Evolutionary conservation across 495 filamentous ascomycete species (phyloP).

Genomic region (Podospora didyma): DNA sequence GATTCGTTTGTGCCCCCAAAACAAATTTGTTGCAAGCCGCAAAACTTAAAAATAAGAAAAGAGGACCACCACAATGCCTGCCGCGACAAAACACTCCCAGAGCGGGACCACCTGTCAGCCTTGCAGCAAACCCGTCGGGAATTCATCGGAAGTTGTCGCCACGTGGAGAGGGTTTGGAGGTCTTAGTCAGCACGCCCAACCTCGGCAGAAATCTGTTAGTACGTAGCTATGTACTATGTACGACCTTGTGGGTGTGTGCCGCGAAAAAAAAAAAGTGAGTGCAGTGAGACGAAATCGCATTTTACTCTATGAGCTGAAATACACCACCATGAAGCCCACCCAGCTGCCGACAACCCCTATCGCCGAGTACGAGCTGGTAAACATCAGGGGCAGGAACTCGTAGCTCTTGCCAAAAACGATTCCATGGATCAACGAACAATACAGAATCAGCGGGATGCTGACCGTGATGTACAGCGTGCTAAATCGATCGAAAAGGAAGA

Average conservation of each 20-base stretch:
- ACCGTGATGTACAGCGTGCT: slow-evolving; percentile 82
- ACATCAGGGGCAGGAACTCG: slow-evolving; percentile 94
- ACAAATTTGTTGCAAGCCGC: slow-evolving; percentile 7
- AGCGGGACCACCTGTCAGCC: slow-evolving; percentile 15
- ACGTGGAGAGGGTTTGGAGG: background rate
- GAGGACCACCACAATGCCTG: slow-evolving; percentile 8
- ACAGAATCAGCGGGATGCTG: slow-evolving; percentile 83
- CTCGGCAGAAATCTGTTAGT: background rate
- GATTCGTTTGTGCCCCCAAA: slow-evolving; percentile 11
- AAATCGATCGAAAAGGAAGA: slow-evolving; percentile 88
- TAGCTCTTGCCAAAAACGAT: slow-evolving; percentile 77
- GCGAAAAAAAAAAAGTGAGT: background rate
- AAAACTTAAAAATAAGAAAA: slow-evolving; percentile 7
- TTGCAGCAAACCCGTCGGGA: slow-evolving; percentile 15
- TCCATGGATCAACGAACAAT: slow-evolving; percentile 80
- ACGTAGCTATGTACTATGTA: too few species aligned
- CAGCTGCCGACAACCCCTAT: slow-evolving; percentile 95
- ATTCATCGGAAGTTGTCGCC: slow-evolving; percentile 11
- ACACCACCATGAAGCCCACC: slow-evolving; percentile 92
- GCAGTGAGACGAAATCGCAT: background rate
- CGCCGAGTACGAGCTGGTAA: slow-evolving; percentile 92
- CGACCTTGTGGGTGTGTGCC: too few species aligned
- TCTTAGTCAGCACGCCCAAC: slow-evolving; percentile 2
- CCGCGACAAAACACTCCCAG: slow-evolving; percentile 4
- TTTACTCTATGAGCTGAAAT: slow-evolving; percentile 61